phyloP scores from a whole-genome alignment of 192 early-diverging fungal species.

The Linnemannia zychae region DNA sequence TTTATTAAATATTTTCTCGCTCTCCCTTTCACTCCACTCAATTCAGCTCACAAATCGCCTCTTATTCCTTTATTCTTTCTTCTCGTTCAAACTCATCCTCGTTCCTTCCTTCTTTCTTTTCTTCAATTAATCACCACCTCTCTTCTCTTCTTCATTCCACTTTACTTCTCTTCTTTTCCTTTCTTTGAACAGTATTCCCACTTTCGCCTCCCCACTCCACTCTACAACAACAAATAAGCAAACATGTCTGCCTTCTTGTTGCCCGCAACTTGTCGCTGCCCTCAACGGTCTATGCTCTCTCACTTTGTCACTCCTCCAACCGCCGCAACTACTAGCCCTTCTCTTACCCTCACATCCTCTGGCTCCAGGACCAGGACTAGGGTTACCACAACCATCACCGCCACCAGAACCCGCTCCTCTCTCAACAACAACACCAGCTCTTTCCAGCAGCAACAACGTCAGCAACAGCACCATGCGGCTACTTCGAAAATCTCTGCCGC shows the following conservation, averaged over 20 bases:
- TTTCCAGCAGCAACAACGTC: neutral
- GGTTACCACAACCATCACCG: slow-evolving; percentile 16
- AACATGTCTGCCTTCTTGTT: slow-evolving; percentile 38
- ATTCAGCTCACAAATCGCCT: neutral
- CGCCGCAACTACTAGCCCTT: neutral
- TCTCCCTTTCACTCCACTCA: neutral
- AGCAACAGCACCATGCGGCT: neutral
- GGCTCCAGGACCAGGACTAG: slow-evolving; percentile 8
- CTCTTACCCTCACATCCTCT: slow-evolving; percentile 1
- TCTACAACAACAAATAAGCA: neutral
- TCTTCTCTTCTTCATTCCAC: neutral
- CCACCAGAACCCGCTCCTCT: slow-evolving; percentile 7
- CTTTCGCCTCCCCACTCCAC: neutral
- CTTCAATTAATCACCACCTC: neutral
- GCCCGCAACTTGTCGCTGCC: slow-evolving; percentile 32
- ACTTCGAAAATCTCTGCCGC: neutral
- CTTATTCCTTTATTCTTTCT: neutral
- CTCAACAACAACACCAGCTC: slow-evolving; percentile 2
- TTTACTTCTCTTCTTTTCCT: slow-evolving; percentile 8
- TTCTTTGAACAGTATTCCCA: neutral
- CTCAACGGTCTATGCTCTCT: slow-evolving; percentile 50
- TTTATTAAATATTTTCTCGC: neutral
- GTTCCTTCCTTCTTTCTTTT: neutral
- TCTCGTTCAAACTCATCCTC: neutral
- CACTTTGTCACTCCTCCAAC: slow-evolving; percentile 39